Percentiles rank a stretch among this genome's conserved stretches.
Evolutionary conservation across 2,329 filamentous ascomycete genomes (phyloP).

Genomic region (Penicillium sp.): DNA sequence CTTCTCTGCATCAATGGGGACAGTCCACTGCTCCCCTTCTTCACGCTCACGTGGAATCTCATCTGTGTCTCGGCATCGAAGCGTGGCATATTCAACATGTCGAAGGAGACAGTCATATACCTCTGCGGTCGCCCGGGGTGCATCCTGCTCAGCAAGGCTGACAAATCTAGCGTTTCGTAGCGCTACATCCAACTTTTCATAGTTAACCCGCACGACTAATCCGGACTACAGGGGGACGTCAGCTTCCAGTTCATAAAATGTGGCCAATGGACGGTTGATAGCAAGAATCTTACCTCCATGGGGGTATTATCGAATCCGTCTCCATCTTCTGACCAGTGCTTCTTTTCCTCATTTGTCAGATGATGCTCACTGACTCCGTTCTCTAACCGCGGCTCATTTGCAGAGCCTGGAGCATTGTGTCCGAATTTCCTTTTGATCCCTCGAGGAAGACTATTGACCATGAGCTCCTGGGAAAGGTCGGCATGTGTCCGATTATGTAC

Average conservation of each 20-base stretch:
- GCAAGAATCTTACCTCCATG: conserved; percentile 37
- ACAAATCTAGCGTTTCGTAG: conserved; percentile 77
- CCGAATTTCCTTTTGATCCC: conserved; percentile 35
- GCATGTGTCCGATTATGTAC: conserved; percentile 36
- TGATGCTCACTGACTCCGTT: conserved; percentile 29
- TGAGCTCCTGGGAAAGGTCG: conserved; percentile 34
- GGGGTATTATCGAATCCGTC: conserved; percentile 34
- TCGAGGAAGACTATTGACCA: conserved; percentile 33
- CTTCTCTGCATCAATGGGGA: conserved; percentile 35
- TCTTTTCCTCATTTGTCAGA: conserved; percentile 26
- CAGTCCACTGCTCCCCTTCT: conserved; percentile 41
- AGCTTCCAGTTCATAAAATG: background rate
- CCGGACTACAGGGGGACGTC: conserved; percentile 56
- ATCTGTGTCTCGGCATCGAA: conserved; percentile 58
- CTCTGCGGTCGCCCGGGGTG: conserved; percentile 71
- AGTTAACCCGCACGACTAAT: conserved; percentile 75
- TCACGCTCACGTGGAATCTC: conserved; percentile 44
- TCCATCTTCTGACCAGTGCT: conserved; percentile 40
- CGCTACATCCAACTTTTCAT: conserved; percentile 78
- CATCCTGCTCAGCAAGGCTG: conserved; percentile 66
- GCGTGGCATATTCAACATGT: conserved; percentile 66
- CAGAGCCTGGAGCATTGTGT: conserved; percentile 16
- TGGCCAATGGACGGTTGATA: too few species aligned
- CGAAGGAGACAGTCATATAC: conserved; percentile 75
- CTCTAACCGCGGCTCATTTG: conserved; percentile 21